Percentiles rank a stretch among this genome's conserved stretches.
Conservation (phyloP, 169 alveolate species). For the Theileria parva region DNA sequence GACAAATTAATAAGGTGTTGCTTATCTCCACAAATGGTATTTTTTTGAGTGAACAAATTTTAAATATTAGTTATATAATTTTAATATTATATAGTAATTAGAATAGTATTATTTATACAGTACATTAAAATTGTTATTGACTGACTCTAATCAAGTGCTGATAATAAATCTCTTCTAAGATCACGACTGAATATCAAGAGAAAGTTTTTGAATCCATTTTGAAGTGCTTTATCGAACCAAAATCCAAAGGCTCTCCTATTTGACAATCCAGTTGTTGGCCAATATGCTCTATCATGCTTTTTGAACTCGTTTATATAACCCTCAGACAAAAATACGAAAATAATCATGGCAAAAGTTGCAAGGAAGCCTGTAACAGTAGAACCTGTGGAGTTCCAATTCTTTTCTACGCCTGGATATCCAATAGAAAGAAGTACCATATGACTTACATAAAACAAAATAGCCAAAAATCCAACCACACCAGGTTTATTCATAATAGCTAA, state of each 20-base stretch:
- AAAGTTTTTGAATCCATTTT: background rate
- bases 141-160: background rate
- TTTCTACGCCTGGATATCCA: background rate
- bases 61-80: too few species aligned
- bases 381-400: background rate
- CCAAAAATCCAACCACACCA: background rate
- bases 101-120: background rate
- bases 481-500: background rate
- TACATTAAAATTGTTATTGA: too few species aligned
- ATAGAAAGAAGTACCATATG: background rate
- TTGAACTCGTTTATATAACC: background rate
- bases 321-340: background rate
- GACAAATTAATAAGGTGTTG: too few species aligned
- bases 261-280: conserved; percentile 19
- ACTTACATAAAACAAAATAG: conserved; percentile 4
- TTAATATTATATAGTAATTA: too few species aligned
- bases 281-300: background rate
- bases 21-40: background rate
- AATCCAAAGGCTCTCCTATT: background rate
- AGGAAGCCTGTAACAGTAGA: background rate
- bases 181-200: background rate
- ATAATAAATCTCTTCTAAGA: background rate
- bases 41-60: background rate
- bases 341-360: background rate
- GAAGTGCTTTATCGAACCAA: conserved; percentile 14